Base-by-base conservation (phyloP, 345 rosid genomes). In the Populus simonii region DNA sequence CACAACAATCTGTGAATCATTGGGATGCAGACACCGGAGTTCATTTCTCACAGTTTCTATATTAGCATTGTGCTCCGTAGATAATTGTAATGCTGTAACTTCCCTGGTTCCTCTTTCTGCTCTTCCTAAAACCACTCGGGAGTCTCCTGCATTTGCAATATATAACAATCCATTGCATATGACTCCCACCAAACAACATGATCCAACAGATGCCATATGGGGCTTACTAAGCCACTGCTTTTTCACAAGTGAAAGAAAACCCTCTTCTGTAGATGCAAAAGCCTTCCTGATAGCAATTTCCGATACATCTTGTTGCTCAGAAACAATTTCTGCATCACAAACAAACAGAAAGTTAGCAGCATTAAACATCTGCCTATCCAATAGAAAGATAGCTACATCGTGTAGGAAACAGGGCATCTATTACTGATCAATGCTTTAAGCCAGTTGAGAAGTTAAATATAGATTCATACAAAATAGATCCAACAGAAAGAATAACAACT, bases 101-200 rank as follows among this genome's bases (percentile, higher is more conserved):
- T 87, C 85, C 69, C 43, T 78, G 7, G 45, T 70, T 49, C 82
- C 81, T 80, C 85, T 90, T 47, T 76, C 84, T 1, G 83, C 68
- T 84, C 90, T 86, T 36, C 97, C 98, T 73, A 94, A 68, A 25
- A 94, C 91, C 7, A 75, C 95, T 45, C 95, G 77, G 2, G 97
- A 94, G 74, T 93, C 98, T 74, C 98, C 95, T 0, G 86, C 90
- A 65, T 94, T 93, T 17, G 94, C 97, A 7, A 88, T 82, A 49
- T 90, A 88, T 66, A 94, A 74, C 36, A 84, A 13, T 43, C 97
- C 94, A n/a, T 89, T 81, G 85, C 91, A 89, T 66, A 94, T 79
- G 73, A 90, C 73, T 35, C 92, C 98, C 2, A 80, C 88, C 79
- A 94, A 76, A 72, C 97, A 93, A 78, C 97, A 94, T 12, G 98